A percentile compares a stretch with the other conserved stretches of the same genome.
phyloP scores from a whole-genome alignment of 306 rosid species.

The Cucurbita moschata region DNA sequence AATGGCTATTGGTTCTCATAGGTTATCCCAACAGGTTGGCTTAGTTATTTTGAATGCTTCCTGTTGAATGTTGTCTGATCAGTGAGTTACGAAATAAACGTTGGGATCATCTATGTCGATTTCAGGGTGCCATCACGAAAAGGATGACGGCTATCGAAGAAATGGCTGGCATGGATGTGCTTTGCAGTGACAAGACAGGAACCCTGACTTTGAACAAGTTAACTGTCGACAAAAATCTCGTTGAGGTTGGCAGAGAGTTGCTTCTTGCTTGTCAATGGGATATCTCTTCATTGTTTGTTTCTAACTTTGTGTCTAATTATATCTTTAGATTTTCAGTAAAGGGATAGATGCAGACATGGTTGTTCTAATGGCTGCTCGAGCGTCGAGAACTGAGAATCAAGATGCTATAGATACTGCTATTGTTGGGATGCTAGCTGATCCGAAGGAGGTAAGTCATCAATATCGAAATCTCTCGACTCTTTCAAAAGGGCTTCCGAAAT shows the following conservation, averaged over 20 bases:
- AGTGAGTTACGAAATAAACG: background rate
- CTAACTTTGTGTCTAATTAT: conserved; percentile 9
- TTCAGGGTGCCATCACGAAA: conserved; percentile 95
- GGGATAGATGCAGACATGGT: conserved; percentile 85
- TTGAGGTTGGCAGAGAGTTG: conserved; percentile 51
- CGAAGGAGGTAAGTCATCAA: conserved; percentile 55
- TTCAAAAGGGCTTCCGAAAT: background rate
- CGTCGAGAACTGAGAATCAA: conserved; percentile 89
- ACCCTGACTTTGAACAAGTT: conserved; percentile 87
- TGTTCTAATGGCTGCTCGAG: conserved; percentile 94
- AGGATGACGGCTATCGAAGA: conserved; percentile 99
- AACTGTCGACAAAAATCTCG: conserved; percentile 75
- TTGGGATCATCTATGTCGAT: conserved; percentile 8
- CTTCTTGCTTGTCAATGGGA: conserved; percentile 3
- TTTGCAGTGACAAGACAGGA: conserved; percentile 98
- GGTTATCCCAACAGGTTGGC: conserved; percentile 86
- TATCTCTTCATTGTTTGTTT: background rate
- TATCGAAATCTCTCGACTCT: background rate
- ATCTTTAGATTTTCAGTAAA: conserved; percentile 59
- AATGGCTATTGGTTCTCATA: conserved; percentile 98
- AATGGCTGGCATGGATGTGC: conserved; percentile 99
- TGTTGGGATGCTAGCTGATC: conserved; percentile 95
- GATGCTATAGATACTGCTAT: conserved; percentile 96
- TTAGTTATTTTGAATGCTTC: conserved; percentile 7
- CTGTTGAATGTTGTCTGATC: background rate